Conservation (phyloP, 2,329 filamentous ascomycete species). For the Emergomyces orientalis region DNA sequence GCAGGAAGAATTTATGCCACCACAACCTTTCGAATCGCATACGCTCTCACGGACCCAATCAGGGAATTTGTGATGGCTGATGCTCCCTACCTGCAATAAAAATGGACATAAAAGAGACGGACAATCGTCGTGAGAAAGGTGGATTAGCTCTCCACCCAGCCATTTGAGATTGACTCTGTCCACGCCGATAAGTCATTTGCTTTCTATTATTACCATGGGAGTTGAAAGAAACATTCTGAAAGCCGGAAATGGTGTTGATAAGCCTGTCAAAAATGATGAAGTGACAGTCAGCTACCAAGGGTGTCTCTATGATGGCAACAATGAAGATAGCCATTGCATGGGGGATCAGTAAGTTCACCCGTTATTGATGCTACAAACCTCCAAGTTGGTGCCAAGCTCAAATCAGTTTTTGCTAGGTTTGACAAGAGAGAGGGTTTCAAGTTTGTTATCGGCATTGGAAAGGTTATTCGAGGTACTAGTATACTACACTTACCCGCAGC, state of each 20-base stretch:
- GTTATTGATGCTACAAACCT: neutral
- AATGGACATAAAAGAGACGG: no score
- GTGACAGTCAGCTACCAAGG: constrained; percentile 90
- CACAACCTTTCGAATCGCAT: no score
- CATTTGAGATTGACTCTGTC: no score
- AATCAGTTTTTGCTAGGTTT: constrained; percentile 2
- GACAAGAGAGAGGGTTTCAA: neutral
- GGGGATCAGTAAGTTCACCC: constrained; percentile 58
- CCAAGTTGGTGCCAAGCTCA: neutral
- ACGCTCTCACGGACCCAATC: no score
- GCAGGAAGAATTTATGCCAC: no score
- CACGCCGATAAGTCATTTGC: no score
- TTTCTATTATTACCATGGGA: constrained; percentile 9
- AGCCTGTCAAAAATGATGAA: constrained; percentile 56
- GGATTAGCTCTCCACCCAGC: no score
- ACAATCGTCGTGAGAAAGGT: no score
- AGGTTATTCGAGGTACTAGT: neutral
- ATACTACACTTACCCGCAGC: neutral
- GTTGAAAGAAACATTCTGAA: constrained; percentile 59
- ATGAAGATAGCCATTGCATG: constrained; percentile 52
- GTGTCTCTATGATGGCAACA: constrained; percentile 60
- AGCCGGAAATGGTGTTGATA: constrained; percentile 52
- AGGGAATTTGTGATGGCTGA: no score
- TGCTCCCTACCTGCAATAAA: no score
- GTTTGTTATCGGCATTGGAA: neutral